Evolutionary conservation across 2,329 filamentous ascomycete species (phyloP), one percentile per base, ranked within the genome.

Genomic region (Fusarium sp.): DNA sequence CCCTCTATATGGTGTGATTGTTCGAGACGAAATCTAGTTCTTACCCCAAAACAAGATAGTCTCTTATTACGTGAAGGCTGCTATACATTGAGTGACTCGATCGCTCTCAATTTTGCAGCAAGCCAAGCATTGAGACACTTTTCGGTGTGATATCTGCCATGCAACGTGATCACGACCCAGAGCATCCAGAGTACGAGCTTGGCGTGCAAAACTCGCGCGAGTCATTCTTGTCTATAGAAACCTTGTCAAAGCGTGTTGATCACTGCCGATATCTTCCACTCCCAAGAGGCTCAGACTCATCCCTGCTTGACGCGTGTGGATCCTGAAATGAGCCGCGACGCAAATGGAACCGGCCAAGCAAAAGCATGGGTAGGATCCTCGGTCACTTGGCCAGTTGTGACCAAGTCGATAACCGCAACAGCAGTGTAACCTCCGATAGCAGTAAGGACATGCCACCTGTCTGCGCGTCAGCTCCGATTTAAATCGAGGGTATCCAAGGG

Each of bases 391-490:
- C 68, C 74, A 0, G 76, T 71, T 0, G 73, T 77, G 3, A 79
- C 70, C 2, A 74, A 38, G 28, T 79, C 78, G 9, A 79, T 70
- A 24, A 77, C 56, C 0, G 69, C 76, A 8, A 79, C 76, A 2
- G 72, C 77, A 5, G 74, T 69, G 35, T 79, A 79, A 3, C 77
- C 78, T 10, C 78, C 78, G 26, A 79, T 75, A 1, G 74, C 75
- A 5, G 78, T 80, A 6, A 79, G 73, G 6, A 79, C 36, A 54
- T 80, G 78, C 78, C 78, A 79, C 77, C 77, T 79, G 11, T 13
- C 19, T 10, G 1, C 1, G 0, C 9, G 8, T 61, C 15, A 61
- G 50, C 43, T 19, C 12, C 6, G 2, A 2, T 59, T 24, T 65
- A 2, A 1, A 7, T 12, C 1, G 19, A 7, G 3, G 31, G 13